Evolutionary conservation across 1,284 basidiomycete genomes (phyloP).

Genomic region (Entoloma clypeatum): DNA sequence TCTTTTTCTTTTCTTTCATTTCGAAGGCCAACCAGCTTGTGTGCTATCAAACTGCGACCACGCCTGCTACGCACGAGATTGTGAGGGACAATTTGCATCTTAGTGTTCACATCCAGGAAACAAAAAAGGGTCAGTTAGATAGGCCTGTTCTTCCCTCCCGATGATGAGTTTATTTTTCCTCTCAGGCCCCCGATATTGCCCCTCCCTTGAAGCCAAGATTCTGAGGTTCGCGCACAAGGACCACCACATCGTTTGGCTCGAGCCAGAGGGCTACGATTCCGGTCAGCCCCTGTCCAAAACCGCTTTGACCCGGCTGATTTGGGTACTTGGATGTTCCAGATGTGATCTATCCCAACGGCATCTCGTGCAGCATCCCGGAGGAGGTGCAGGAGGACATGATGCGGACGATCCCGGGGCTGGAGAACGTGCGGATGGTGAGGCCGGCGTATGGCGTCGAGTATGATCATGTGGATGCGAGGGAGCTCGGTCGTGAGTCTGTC

Average conservation of each 20-base stretch:
- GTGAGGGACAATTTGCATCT: conserved; percentile 71
- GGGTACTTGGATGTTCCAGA: conserved; percentile 37
- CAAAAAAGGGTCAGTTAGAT: conserved; percentile 67
- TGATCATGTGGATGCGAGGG: conserved; percentile 86
- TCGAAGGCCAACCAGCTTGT: conserved; percentile 63
- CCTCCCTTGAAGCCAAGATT: conserved; percentile 86
- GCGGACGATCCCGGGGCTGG: conserved; percentile 79
- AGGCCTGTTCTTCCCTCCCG: background rate
- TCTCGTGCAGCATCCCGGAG: conserved; percentile 83
- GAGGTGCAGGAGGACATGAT: conserved; percentile 80
- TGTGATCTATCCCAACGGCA: conserved; percentile 85
- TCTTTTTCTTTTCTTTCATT: background rate
- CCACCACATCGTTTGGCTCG: conserved; percentile 80
- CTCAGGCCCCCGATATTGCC: conserved; percentile 84
- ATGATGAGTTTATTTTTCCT: background rate
- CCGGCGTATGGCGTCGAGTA: conserved; percentile 94
- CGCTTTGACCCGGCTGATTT: background rate
- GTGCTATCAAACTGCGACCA: conserved; percentile 77
- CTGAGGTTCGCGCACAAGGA: conserved; percentile 72
- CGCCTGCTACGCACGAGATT: conserved; percentile 66
- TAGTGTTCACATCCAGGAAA: conserved; percentile 83
- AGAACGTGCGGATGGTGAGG: conserved; percentile 75
- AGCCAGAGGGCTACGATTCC: conserved; percentile 88
- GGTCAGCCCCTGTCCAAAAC: conserved; percentile 37
- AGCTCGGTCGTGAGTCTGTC: conserved; percentile 57